These are phyloP conservation scores for Paramecium pentaurelia DNA, from an alignment of 73 alveolate species.

Conservation along the genomic window DNA sequence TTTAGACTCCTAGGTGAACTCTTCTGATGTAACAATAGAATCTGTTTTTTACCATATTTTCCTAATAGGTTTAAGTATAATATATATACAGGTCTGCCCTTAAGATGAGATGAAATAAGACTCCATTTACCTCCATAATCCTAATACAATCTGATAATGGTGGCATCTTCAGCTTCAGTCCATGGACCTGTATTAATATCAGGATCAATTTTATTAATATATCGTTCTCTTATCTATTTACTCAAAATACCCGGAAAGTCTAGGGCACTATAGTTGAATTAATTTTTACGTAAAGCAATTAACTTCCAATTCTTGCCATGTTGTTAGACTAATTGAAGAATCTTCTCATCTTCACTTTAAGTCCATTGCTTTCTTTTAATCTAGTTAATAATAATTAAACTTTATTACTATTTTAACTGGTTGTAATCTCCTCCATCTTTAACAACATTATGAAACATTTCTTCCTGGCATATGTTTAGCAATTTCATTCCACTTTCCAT, in stretches of 20 bases:
- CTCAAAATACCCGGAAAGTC: conserved; percentile 72
- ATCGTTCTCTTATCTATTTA: conserved; percentile 95
- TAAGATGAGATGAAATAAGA: conserved; percentile 39
- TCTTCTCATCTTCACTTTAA: conserved; percentile 39
- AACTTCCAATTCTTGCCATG: conserved; percentile 61
- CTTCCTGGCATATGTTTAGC: conserved; percentile 59
- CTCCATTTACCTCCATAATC: conserved; percentile 61
- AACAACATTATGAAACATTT: conserved; percentile 56
- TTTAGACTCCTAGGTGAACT: conserved; percentile 27
- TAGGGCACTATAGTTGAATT: conserved; percentile 47
- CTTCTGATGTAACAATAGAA: conserved; percentile 58
- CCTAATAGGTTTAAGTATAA: background rate
- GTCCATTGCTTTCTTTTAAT: conserved; percentile 57
- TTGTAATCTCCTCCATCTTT: conserved; percentile 55
- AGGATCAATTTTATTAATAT: conserved; percentile 97
- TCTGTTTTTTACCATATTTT: conserved; percentile 56
- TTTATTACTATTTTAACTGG: conserved; percentile 33
- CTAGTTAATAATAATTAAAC: background rate
- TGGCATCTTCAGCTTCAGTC: conserved; percentile 83
- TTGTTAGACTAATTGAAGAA: conserved; percentile 31
- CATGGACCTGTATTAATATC: conserved; percentile 86
- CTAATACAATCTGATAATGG: conserved; percentile 5
- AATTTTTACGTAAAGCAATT: conserved; percentile 50
- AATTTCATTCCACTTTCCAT: conserved; percentile 61
- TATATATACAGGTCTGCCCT: conserved; percentile 55